A percentile compares a stretch with the other conserved stretches of the same genome.
Evolutionary conservation across 2,329 filamentous ascomycete genomes (phyloP).

Genomic region (Penicillium sp.): DNA sequence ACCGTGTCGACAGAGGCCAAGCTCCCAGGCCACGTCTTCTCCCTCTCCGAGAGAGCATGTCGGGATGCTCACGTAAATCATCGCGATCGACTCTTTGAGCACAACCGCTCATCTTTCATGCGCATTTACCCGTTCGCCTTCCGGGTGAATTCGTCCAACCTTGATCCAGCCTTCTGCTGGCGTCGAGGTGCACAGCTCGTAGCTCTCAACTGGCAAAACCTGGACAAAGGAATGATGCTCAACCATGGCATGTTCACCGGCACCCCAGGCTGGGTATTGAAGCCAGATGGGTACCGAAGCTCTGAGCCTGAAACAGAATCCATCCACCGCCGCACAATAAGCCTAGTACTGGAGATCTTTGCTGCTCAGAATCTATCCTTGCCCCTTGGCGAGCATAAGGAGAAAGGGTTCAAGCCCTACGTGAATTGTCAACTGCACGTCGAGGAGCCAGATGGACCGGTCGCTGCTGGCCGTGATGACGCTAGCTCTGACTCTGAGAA

Average conservation of each 20-base stretch:
- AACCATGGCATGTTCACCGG: conserved; percentile 90
- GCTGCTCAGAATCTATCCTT: conserved; percentile 78
- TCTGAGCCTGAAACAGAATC: conserved; percentile 36
- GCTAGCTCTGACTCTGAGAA: conserved; percentile 48
- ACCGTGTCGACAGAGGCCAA: conserved; percentile 43
- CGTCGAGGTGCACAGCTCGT: conserved; percentile 87
- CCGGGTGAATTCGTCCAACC: conserved; percentile 80
- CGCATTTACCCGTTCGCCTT: conserved; percentile 84
- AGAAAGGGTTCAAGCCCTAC: conserved; percentile 69
- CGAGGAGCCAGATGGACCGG: conserved; percentile 63
- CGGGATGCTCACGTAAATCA: conserved; percentile 65
- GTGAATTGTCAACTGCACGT: conserved; percentile 82
- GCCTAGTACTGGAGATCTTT: conserved; percentile 72
- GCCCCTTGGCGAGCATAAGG: conserved; percentile 57
- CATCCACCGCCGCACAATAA: conserved; percentile 59
- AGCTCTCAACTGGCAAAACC: conserved; percentile 90
- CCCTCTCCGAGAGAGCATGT: conserved; percentile 63
- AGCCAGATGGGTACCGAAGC: conserved; percentile 72
- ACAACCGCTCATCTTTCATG: conserved; percentile 83
- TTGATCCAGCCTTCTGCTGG: conserved; percentile 86
- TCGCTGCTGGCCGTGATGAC: conserved; percentile 50
- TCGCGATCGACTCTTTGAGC: conserved; percentile 69
- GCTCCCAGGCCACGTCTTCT: conserved; percentile 66
- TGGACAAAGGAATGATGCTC: conserved; percentile 93
- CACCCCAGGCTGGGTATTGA: conserved; percentile 81